Evolutionary conservation across 495 filamentous ascomycete species (phyloP), one percentile per base, ranked within the genome.

Genomic region (Bryoglossum gracile): DNA sequence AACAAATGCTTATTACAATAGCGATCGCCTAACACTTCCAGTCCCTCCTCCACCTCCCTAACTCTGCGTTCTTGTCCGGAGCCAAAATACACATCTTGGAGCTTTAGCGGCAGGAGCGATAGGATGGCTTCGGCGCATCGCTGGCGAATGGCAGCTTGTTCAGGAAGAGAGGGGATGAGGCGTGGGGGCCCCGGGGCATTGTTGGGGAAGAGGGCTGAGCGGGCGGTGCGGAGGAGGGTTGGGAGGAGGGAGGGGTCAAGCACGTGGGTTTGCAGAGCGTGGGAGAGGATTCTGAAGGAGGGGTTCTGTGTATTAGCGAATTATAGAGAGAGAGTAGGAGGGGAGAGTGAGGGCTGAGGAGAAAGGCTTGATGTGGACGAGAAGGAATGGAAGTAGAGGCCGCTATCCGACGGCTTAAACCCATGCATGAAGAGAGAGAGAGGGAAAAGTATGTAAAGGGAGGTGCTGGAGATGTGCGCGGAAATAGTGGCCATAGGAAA

Each of bases 1-100:
- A 90, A 63, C 8, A 98, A 65, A 63, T 97, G 89, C 65, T 86
- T 91, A 68, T 96, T 97, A 62, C 86, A 79, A 65, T 94, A 96
- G 9, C 73, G 74, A 63, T 94, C 87, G 2, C 73, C 74, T 58
- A 94, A 85, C 13, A 87, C 67, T 55, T 88, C 83, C 16, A 96
- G 73, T 19, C 84, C 68, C 17, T 60, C 46, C 46, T 59, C 52
- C 10, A 62, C 47, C 46, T 63, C 48, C 35, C 19, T 47, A 14
- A 58, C 43, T 18, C 55, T 45, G 10, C 46, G 30, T 26, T 55
- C 59, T 37, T 22, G 48, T 10, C 38, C 57, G 33, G 56, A 44
- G 17, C 69, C 72, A 54, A 81, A 79, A 61, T 76, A 81, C 34
- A 74, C 23, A 4, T 39, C 55, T 38, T 60, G 54, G 2, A 80